Conservation (phyloP, 2,329 filamentous ascomycete genomes). For the Aspergillus udagawae region DNA sequence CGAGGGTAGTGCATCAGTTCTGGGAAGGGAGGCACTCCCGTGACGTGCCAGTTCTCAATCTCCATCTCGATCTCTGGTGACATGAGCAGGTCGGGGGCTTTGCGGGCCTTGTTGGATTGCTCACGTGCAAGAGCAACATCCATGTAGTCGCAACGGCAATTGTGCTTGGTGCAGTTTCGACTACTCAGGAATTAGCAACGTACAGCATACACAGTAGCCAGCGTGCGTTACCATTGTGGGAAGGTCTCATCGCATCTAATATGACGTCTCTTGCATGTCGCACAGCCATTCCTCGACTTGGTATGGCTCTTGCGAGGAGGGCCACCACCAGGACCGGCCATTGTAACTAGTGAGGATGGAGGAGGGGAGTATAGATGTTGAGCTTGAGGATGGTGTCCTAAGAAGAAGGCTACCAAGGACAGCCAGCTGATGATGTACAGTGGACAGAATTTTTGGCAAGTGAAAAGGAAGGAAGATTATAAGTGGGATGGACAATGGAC, state of each 20-base stretch:
- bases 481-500: neutral
- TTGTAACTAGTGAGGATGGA: conserved; percentile 35
- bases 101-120: conserved; percentile 48
- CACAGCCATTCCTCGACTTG: conserved; percentile 97
- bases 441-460: neutral
- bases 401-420: neutral
- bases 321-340: conserved; percentile 93
- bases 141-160: conserved; percentile 97
- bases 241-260: conserved; percentile 98
- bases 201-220: conserved; percentile 15
- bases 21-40: conserved; percentile 80
- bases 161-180: conserved; percentile 98
- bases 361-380: neutral
- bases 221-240: conserved; percentile 74
- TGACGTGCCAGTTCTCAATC: conserved; percentile 78
- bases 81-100: conserved; percentile 68
- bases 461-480: neutral
- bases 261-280: conserved; percentile 94
- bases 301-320: conserved; percentile 90
- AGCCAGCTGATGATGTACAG: neutral
- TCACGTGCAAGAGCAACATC: conserved; percentile 66
- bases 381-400: neutral
- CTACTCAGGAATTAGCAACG: conserved; percentile 43
- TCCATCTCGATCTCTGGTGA: conserved; percentile 77
- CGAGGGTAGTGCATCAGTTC: conserved; percentile 72